Percentiles rank a stretch among this genome's conserved stretches.
Conservation (phyloP, 176 grass and related monocot genomes). For the Raddia distichophylla region DNA sequence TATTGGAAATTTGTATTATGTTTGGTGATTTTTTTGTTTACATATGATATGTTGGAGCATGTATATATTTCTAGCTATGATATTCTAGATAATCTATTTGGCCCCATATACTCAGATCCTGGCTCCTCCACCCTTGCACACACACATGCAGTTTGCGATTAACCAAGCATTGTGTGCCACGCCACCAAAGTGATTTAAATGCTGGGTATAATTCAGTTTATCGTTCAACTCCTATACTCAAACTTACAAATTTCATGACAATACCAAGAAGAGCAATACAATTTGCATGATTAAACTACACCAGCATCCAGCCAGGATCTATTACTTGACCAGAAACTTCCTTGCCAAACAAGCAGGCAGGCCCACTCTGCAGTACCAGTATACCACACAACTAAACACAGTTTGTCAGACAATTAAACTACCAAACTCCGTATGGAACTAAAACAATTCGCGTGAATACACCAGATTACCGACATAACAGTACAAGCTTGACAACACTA, state of each 20-base stretch:
- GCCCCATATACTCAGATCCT: no score
- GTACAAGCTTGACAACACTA: neutral
- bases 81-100: no score
- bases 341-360: neutral
- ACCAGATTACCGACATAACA: neutral
- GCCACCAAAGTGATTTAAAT: neutral
- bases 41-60: no score
- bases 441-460: constrained; percentile 6
- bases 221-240: neutral
- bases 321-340: constrained; percentile 12
- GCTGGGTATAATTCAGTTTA: neutral
- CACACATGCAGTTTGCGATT: neutral
- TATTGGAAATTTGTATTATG: no score
- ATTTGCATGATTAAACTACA: neutral
- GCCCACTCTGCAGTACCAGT: neutral
- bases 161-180: constrained; percentile 5
- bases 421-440: constrained; percentile 1
- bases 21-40: no score
- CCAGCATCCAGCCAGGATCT: neutral
- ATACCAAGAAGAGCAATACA: neutral
- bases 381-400: neutral
- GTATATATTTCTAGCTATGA: no score
- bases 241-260: neutral
- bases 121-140: no score
- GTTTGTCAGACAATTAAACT: neutral